Evolutionary conservation across 164 flowering plant species (phyloP), one percentile per base, ranked within the genome.

Genomic region (Platanus orientalis): DNA sequence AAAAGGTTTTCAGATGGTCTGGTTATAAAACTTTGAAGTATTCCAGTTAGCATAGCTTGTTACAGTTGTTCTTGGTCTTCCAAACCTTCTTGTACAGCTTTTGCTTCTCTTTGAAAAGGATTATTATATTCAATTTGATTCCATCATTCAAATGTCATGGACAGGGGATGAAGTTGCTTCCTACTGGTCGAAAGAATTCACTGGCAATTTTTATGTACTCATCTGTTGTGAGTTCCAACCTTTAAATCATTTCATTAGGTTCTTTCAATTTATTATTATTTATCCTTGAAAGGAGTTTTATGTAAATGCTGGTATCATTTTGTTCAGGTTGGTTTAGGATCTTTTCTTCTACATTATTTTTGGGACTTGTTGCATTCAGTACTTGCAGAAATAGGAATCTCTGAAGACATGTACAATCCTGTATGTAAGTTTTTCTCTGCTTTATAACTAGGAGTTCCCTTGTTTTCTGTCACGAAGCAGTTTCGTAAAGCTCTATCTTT

Each of bases 151-250:
- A 30, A 1, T 61, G 60, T 68, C 57, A 19, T 44, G 71, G 45
- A 49, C 86, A 94, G 98, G 98, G 98, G 57, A 94, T 94, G 98
- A 94, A 76, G 84, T 80, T 89, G 74, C 92, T 94, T 26, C 98
- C 98, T 58, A 82, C 89, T 62, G 96, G 98, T 57, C 78, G 89
- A 67, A 87, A 70, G 77, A 84, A 58, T 72, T 85, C 97, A 12
- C 79, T 94, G 10, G 95, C 81, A 19, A 73, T 94, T 39, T 76
- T 89, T 66, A 16, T 91, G 14, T 89, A 87, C 74, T 80, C 96
- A 29, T 86, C 79, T 54, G 49, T 77, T 57, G 98, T 94, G 70
- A 61, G 97, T 79, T 62, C 61, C 58, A 26, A 49, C 27, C 12
- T 58, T 66, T 12, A 39, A 12, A 10, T 49, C 1, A 20, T 26